Base-by-base conservation (phyloP, 2,329 filamentous ascomycete species). In the Trichoderma guizhouense region DNA sequence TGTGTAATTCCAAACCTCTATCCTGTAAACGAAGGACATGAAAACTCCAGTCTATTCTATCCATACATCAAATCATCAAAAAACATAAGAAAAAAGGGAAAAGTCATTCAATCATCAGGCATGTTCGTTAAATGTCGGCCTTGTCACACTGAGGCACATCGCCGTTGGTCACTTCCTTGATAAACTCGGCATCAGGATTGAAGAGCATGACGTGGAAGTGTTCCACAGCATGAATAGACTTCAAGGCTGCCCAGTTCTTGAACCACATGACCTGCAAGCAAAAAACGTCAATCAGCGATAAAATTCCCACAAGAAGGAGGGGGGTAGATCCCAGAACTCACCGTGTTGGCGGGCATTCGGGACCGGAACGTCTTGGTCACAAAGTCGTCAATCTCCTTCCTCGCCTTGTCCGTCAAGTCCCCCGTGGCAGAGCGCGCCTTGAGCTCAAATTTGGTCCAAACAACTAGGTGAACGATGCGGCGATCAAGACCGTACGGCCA, bases 171-270 rank as follows among this genome's bases (percentile, higher is more conserved):
- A 97, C 86, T 70, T 89, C 83, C 66, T 84, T 83, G 60, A 97
- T 82, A 75, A 97, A 93, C 4, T 84, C 86, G 51, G 85, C 84
- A 76, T 95, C 90, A 1, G 94, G 91, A 76, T 93, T 86, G 79
- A 91, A 92, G 69, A 98, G 84, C 94, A 98, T 94, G 78, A 98
- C 91, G 81, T 98, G 95, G 78, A 98, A 96, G 80, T 98, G 95
- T 84, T 98, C 95, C 12, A 98, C 89, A 1, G 92, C 90, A 76
- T 94, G 89, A 32, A 98, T 89, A 28, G 92, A 96, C 84, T 97
- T 97, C 75, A 98, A 83, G 18, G 87, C 89, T 69, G 86, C 88
- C 94, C 94, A 97, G 78, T 98, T 98, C 84, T 93, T 83, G 69
- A 92, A 88, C 79, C 79, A 81, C 69, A 81, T 74, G 26, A 84